A percentile compares a stretch with the other conserved stretches of the same genome.
Evolutionary conservation across 768 basidiomycete species (phyloP).

Genomic region (Tylopilus rubrobrunneus): DNA sequence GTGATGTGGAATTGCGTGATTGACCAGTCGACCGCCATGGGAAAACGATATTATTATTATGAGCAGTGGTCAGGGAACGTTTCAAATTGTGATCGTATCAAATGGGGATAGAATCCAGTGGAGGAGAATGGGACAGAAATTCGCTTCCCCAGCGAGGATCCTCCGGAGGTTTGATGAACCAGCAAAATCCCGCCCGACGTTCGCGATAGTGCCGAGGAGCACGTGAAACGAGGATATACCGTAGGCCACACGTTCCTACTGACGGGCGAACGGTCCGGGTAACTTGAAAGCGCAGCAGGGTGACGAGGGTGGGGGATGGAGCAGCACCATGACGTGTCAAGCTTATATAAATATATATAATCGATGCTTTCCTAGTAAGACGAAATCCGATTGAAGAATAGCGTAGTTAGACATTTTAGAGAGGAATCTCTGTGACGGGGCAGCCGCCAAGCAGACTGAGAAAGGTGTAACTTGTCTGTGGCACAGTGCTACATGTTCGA

Average conservation of each 20-base stretch:
- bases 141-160: slow-evolving; percentile 10
- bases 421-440: too few relatives aligned
- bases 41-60: slow-evolving; percentile 18
- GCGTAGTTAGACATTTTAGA: slow-evolving; percentile 11
- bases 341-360: background rate
- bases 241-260: background rate
- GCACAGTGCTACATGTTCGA: too few relatives aligned
- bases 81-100: slow-evolving; percentile 1
- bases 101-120: slow-evolving; percentile 17
- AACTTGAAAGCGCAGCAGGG: background rate
- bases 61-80: slow-evolving; percentile 8
- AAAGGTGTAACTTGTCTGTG: too few relatives aligned
- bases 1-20: background rate
- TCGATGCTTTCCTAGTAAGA: slow-evolving; percentile 15
- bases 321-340: slow-evolving; percentile 22
- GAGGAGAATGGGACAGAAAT: slow-evolving; percentile 10
- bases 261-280: background rate
- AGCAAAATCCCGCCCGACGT: slow-evolving; percentile 4
- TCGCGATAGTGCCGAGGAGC: slow-evolving; percentile 24
- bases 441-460: too few relatives aligned
- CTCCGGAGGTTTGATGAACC: background rate
- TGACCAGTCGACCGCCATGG: slow-evolving; percentile 17
- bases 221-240: slow-evolving; percentile 18
- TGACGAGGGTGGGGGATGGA: background rate
- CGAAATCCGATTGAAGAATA: slow-evolving; percentile 17